Base-by-base conservation (phyloP, 2,329 filamentous ascomycete genomes). In the Trichoderma atrobrunneum region DNA sequence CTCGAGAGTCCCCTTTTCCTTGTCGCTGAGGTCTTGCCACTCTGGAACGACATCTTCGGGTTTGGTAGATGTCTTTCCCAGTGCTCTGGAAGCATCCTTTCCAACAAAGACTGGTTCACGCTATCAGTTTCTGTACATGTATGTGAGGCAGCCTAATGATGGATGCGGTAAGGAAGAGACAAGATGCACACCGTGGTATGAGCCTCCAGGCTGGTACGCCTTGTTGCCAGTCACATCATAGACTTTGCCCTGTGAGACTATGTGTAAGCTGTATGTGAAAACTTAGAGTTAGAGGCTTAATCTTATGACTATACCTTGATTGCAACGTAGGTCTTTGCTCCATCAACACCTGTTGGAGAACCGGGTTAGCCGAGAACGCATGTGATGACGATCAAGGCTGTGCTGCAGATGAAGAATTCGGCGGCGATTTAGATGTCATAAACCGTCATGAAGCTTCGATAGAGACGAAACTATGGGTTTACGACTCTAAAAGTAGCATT, bases 161-260 rank as follows among this genome's bases (percentile, higher is more conserved):
- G 16, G n/a, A 12, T 21, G 18, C 11, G 16, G 5, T 7, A 2
- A 48, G 12, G 8, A 34, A 5, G 26, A 39, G 12, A 24, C 26
- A n/a, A 5, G 24, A 69, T 39, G 82, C 87, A 78, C 86, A 98
- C 96, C 93, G 77, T 93, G 88, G 82, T 99, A 99, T 74, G 91
- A 90, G 62, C 93, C 95, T 28, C 90, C 92, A 11, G 92, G 90
- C 61, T 90, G 90, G 81, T 99, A 99, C 18, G 93, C 90, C 75
- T 92, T 90, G 82, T 98, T 99, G 66, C 92, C 93, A 28, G 90
- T 94, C 73, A 99, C 96, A 79, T 99, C 95, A 79, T 98, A 99
- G 67, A 99, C 92, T 73, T 92, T 93, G 77, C 96, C 95, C 92
- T 97, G 72, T 70, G 66, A 54, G 28, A 26, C 56, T 5, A 12